Evolutionary conservation across 2,329 filamentous ascomycete genomes (phyloP).

Genomic region (Aspergillus neoniger): DNA sequence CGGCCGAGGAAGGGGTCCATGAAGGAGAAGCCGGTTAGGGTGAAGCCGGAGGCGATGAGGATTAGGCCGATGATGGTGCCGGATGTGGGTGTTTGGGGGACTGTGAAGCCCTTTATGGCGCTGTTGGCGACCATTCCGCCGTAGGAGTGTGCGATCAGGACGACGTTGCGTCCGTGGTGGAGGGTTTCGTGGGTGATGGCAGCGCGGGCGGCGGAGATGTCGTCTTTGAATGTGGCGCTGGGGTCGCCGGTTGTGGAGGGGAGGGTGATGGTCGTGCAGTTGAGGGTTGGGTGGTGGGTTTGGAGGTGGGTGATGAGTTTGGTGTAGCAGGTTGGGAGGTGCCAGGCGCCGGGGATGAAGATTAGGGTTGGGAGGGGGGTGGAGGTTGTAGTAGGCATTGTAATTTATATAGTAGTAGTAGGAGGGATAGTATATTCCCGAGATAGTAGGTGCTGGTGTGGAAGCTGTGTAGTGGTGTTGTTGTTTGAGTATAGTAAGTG

Average conservation of each 20-base stretch:
- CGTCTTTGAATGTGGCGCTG: conserved; percentile 44
- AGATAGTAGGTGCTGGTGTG: no score
- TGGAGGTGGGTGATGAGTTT: conserved; percentile 39
- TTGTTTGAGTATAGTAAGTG: no score
- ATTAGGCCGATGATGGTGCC: conserved; percentile 50
- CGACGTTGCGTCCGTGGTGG: conserved; percentile 43
- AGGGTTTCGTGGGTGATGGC: conserved; percentile 40
- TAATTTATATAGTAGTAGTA: no score
- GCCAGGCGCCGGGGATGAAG: conserved; percentile 54
- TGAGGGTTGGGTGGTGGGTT: conserved; percentile 28
- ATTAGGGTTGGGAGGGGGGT: conserved; percentile 40
- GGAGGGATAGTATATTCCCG: no score
- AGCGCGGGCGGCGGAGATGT: conserved; percentile 44
- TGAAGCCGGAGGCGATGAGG: conserved; percentile 51
- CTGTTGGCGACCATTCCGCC: conserved; percentile 52
- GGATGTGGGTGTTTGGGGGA: conserved; percentile 1
- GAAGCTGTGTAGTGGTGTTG: no score
- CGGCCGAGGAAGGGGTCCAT: conserved; percentile 45
- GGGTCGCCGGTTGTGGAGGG: conserved; percentile 42
- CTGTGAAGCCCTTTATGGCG: conserved; percentile 48
- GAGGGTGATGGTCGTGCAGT: conserved; percentile 41
- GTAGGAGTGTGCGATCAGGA: conserved; percentile 54
- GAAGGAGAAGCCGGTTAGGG: conserved; percentile 41
- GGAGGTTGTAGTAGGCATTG: no score
- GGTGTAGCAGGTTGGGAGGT: conserved; percentile 42